Evolutionary conservation across 495 filamentous ascomycete genomes (phyloP).

Genomic region (Annulohypoxylon nitens): DNA sequence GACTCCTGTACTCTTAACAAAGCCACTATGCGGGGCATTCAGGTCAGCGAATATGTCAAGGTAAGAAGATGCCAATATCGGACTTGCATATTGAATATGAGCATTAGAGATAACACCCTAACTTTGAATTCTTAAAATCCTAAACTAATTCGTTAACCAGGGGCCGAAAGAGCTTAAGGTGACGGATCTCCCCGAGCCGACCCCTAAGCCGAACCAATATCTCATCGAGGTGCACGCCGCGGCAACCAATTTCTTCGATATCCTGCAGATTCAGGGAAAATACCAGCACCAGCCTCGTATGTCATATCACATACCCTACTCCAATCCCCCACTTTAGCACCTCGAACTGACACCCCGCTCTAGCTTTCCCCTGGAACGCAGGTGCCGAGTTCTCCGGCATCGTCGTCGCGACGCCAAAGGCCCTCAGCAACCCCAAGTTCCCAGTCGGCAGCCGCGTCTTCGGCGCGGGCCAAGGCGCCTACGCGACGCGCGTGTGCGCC

Average conservation of each 20-base stretch:
- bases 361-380: slow-evolving; percentile 82
- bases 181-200: slow-evolving; percentile 77
- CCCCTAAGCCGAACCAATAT: slow-evolving; percentile 78
- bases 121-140: background rate
- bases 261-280: slow-evolving; percentile 87
- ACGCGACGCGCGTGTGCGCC: slow-evolving; percentile 79
- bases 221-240: slow-evolving; percentile 88
- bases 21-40: slow-evolving; percentile 81
- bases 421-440: slow-evolving; percentile 61
- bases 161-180: slow-evolving; percentile 84
- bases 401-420: slow-evolving; percentile 73
- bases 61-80: slow-evolving; percentile 55
- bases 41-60: slow-evolving; percentile 86
- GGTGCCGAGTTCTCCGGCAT: slow-evolving; percentile 89
- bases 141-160: slow-evolving; percentile 56
- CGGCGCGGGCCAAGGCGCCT: slow-evolving; percentile 87
- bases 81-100: background rate
- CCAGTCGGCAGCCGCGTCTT: slow-evolving; percentile 86
- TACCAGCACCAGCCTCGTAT: slow-evolving; percentile 73
- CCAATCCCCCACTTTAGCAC: background rate
- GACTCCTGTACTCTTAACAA: background rate
- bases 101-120: background rate
- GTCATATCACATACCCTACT: background rate
- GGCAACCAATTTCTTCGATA: slow-evolving; percentile 96
- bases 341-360: slow-evolving; percentile 32